These are phyloP conservation scores for Fusarium proliferatum DNA, from an alignment of 2,329 filamentous ascomycete genomes.

Conservation along the genomic window DNA sequence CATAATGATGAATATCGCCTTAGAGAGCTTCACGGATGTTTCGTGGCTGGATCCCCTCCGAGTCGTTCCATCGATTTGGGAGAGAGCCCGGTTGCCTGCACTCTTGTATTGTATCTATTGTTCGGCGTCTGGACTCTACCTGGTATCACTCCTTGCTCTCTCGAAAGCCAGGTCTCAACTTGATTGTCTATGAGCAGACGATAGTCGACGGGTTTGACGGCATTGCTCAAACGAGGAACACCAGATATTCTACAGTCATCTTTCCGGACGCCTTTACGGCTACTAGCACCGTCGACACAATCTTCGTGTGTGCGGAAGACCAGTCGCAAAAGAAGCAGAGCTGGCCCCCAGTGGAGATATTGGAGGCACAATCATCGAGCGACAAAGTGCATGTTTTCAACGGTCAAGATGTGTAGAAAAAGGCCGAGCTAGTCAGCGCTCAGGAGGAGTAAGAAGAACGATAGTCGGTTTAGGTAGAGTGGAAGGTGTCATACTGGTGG, in stretches of 20 bases:
- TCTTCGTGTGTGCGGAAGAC: not conserved
- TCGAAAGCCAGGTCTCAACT: not conserved
- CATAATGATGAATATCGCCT: not conserved
- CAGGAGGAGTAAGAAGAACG: not conserved
- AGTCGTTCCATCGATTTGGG: not conserved
- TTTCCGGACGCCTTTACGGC: not conserved
- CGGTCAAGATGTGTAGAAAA: not conserved
- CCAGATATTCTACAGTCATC: not conserved
- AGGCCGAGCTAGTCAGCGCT: not conserved
- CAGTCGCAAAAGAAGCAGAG: not conserved
- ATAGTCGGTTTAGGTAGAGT: not conserved
- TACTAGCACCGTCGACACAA: not conserved
- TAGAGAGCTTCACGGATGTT: not conserved
- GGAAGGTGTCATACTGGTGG: not conserved
- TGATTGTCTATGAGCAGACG: not conserved
- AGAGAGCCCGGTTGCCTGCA: not conserved
- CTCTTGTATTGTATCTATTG: not conserved
- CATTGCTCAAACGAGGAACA: not conserved
- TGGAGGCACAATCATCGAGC: not conserved
- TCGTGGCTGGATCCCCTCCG: not conserved
- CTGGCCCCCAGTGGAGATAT: not conserved
- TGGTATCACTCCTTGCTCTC: not conserved
- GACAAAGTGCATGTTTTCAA: not conserved
- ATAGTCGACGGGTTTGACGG: not conserved
- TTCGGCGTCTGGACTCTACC: not conserved